These are phyloP conservation scores for Fusarium longipes DNA, from an alignment of 2,329 filamentous ascomycete species.

Conservation along the genomic window DNA sequence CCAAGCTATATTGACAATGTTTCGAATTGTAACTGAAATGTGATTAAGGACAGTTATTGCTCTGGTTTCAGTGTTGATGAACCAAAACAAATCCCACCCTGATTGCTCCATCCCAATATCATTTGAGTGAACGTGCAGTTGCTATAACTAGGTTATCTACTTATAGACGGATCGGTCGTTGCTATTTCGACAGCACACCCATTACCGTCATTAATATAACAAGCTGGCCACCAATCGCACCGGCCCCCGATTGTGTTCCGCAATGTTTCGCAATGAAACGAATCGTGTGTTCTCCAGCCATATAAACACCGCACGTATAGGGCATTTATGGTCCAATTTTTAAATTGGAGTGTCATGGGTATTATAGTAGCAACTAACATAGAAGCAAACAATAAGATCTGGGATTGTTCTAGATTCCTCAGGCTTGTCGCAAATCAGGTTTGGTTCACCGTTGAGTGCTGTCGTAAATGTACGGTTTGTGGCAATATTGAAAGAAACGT, in stretches of 20 bases:
- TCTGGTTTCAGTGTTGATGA: neutral
- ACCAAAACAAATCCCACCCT: neutral
- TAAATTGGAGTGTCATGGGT: neutral
- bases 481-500: constrained; percentile 14
- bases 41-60: neutral
- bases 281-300: neutral
- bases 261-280: constrained; percentile 20
- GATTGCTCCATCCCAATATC: neutral
- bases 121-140: neutral
- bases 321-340: neutral
- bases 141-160: neutral
- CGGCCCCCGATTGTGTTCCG: neutral
- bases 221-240: neutral
- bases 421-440: neutral
- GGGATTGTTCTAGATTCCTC: constrained; percentile 1
- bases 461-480: neutral
- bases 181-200: neutral
- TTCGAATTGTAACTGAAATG: neutral
- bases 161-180: neutral
- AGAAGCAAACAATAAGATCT: neutral
- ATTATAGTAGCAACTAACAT: neutral
- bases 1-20: no score
- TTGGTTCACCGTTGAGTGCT: neutral
- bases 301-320: neutral
- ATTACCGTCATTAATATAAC: neutral